Evolutionary conservation across 2,329 filamentous ascomycete species (phyloP), one percentile per base, ranked within the genome.

Genomic region (Fonsecaea monophora): DNA sequence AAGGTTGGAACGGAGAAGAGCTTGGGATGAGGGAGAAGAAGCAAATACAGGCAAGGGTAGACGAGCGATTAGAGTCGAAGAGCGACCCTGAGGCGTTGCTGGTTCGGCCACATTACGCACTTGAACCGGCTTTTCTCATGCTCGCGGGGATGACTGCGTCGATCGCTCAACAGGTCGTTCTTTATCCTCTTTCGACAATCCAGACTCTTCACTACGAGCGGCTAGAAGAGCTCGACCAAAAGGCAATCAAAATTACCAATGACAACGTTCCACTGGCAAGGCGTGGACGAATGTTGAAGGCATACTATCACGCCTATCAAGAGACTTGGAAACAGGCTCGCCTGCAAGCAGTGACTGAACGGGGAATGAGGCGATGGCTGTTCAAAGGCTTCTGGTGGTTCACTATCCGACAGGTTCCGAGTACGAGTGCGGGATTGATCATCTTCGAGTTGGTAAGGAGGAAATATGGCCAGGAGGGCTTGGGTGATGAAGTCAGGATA

Each of bases 371-470:
- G 53, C 77, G 72, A 15, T 89, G 86, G 81, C 76, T 89, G 2
- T 89, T 85, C 73, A 78, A 79, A 53, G 85, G 83, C 34, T 89
- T 89, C 73, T 78, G 85, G 72, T 78, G 79, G 73, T 83, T 78
- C 62, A 87, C 86, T 0, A 77, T 89, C 40, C 80, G 84, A 37
- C 87, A 89, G 73, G 84, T 88, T 12, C 87, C 87, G 2, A 89
- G 86, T 70, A 89, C 87, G 2, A 87, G 85, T 69, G 86, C 87
- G 0, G 87, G 86, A 0, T 76, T 90, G 60, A 86, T 90, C 64
- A 87, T 89, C 3, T 90, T 90, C 71, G 87, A 90, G 74, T 74
- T 89, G 38, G 84, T 89, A 45, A 78, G 87, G 60, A 79, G 87
- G 59, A 87, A 87, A 74, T 89, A 89, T 74, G 84, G 84, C 2